Evolutionary conservation across 441 rosid genomes (phyloP), one percentile per base, ranked within the genome.

Genomic region (Manihot esculenta): DNA sequence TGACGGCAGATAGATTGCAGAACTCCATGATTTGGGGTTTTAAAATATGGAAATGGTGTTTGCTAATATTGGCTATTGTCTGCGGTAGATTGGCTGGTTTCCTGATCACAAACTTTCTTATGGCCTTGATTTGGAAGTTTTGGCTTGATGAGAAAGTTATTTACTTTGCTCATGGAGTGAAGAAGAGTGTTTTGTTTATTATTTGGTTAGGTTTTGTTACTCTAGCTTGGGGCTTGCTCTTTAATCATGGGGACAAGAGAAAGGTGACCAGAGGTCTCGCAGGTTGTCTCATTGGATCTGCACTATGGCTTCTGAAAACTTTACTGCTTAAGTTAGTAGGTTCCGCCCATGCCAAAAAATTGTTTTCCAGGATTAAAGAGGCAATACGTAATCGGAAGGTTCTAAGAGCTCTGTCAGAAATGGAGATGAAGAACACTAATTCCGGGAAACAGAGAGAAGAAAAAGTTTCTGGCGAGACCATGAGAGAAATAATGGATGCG

Each of bases 131-230:
- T 57, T 83, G 78, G 77, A 83, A 78, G 66, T 86, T 75, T 63
- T 68, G 82, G 81, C 78, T 84, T 23, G 81, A 80, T 75, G 84
- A 86, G 77, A 88, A 83, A 77, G 86, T 84, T 64, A 62, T 88
- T 26, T 88, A 86, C 62, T 87, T 87, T 70, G 87, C 84, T 47
- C 80, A 69, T 59, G 84, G 91, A 56, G 42, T 87, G 60, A 35
- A 6, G 41, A 35, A 35, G 41, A 35, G 41, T 35, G 41, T 35
- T 35, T 7, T 35, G 41, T 35, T 35, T 7, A 2, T 35, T 35
- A 85, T 81, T 21, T 68, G 41, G 41, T 35, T 35, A 35, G 41
- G 6, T 6, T 35, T 88, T 69, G 66, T 88, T 26, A 86, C 84
- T 62, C 23, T 82, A 64, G 84, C 89, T 33, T 86, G 93, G 92